A percentile compares a stretch with the other conserved stretches of the same genome.
phyloP scores from a whole-genome alignment of 1,284 basidiomycete species.

The Pseudozyma thailandica region DNA sequence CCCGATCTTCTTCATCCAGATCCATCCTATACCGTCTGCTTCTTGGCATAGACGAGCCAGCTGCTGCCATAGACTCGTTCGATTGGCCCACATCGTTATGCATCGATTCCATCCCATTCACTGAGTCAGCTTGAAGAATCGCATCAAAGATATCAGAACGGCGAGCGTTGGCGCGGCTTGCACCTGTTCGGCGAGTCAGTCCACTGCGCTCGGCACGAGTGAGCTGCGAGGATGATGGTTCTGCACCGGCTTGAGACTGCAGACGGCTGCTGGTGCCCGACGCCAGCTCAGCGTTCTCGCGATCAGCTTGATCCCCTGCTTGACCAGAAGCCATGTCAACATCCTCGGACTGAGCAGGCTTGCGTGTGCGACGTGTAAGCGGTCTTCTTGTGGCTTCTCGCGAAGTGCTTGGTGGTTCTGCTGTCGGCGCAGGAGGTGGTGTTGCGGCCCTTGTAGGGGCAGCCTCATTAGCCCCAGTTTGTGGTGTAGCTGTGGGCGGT shows the following conservation, averaged over 20 bases:
- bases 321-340: background rate
- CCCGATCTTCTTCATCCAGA: constrained; percentile 48
- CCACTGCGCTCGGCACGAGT: constrained; percentile 22
- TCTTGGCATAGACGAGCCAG: constrained; percentile 10
- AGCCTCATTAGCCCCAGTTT: background rate
- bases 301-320: background rate
- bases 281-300: background rate
- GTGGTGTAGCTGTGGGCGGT: background rate
- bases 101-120: background rate
- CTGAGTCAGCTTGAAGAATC: constrained; percentile 10
- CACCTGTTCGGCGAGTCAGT: constrained; percentile 36
- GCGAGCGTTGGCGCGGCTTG: constrained; percentile 24
- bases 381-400: constrained; percentile 23
- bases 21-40: constrained; percentile 48
- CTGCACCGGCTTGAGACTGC: background rate
- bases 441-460: background rate
- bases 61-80: background rate
- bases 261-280: background rate
- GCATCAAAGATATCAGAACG: constrained; percentile 50
- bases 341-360: constrained; percentile 4
- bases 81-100: background rate
- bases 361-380: constrained; percentile 42
- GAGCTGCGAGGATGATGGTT: constrained; percentile 15
- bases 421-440: background rate
- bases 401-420: constrained; percentile 9